phyloP scores from a whole-genome alignment of 345 rosid species.

The Microthlaspi erraticum region DNA sequence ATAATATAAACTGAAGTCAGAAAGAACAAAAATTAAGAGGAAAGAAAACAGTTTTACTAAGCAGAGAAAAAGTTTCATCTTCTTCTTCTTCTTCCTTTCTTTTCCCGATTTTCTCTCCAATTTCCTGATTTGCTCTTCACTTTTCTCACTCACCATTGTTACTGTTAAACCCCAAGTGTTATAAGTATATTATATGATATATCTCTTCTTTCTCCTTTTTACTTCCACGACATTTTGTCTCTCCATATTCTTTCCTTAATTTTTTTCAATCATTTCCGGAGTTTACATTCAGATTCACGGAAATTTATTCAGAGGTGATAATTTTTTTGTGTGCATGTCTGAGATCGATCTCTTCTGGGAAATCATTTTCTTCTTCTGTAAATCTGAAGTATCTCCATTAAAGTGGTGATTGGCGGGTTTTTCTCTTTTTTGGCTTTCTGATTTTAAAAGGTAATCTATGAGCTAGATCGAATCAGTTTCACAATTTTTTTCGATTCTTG shows the following conservation, averaged over 20 bases:
- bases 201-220: background rate
- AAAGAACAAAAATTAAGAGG: background rate
- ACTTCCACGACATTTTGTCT: background rate
- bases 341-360: conserved; percentile 30
- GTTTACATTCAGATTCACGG: conserved; percentile 11
- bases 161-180: conserved; percentile 20
- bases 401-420: conserved; percentile 26
- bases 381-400: conserved; percentile 31
- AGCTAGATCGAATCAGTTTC: conserved; percentile 33
- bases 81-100: conserved; percentile 1
- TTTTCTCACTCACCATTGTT: conserved; percentile 34
- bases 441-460: conserved; percentile 27
- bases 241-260: conserved; percentile 11
- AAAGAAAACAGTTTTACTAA: conserved; percentile 41
- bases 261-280: conserved; percentile 3
- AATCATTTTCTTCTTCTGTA: background rate
- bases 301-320: background rate
- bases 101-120: conserved; percentile 24
- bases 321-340: background rate
- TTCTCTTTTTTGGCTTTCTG: conserved; percentile 1
- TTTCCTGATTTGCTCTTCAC: conserved; percentile 14
- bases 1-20: background rate
- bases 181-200: background rate
- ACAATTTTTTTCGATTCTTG: background rate
- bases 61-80: conserved; percentile 35